phyloP scores from a whole-genome alignment of 495 filamentous ascomycete species.

The Penicillium odoratum region DNA sequence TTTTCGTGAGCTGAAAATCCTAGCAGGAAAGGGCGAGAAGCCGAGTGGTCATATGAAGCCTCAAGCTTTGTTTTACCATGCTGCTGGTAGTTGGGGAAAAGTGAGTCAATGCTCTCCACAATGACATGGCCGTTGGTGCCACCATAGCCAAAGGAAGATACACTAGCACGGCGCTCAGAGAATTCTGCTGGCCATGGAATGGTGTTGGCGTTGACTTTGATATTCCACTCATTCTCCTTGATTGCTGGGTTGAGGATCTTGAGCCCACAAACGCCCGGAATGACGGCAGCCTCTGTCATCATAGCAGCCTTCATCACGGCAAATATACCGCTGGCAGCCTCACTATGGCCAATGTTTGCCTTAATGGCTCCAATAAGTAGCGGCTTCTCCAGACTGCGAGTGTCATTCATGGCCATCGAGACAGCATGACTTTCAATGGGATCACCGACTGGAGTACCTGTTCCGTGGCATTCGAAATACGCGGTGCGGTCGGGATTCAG shows the following conservation, averaged over 20 bases:
- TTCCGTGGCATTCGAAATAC: neutral
- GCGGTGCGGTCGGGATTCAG: neutral
- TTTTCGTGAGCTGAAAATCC: neutral
- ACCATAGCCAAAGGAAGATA: neutral
- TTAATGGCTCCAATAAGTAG: conserved; percentile 45
- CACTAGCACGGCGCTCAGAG: neutral
- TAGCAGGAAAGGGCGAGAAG: neutral
- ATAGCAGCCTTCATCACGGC: conserved; percentile 45
- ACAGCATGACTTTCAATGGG: neutral
- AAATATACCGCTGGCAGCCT: conserved; percentile 41
- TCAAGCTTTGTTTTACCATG: neutral
- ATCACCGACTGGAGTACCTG: neutral
- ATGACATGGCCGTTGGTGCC: neutral
- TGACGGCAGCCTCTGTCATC: conserved; percentile 42
- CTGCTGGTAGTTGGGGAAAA: neutral
- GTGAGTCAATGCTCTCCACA: neutral
- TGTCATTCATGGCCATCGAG: neutral
- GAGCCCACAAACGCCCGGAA: conserved; percentile 30
- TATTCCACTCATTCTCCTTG: conserved; percentile 25
- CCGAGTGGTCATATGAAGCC: neutral
- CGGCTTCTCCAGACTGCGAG: neutral
- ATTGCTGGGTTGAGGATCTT: conserved; percentile 30
- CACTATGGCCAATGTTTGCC: conserved; percentile 45
- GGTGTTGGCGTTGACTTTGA: neutral
- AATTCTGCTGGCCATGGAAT: neutral